Evolutionary conservation across 2,329 filamentous ascomycete species (phyloP), one percentile per base, ranked within the genome.

Genomic region (Aspergillus bombycis): DNA sequence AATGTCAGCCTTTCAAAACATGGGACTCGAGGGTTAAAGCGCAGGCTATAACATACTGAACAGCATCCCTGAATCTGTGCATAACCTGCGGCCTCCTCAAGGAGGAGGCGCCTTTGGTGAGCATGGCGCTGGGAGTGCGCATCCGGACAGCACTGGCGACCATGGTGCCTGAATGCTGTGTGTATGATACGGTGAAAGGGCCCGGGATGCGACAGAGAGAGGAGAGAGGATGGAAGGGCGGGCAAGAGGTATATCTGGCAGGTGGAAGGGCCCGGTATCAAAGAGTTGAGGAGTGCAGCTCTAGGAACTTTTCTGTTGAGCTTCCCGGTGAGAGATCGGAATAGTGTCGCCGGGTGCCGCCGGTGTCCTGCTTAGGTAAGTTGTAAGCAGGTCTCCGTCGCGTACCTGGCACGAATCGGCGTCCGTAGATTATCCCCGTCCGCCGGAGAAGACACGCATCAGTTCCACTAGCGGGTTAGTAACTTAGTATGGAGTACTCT

Each of bases 91-190:
- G 78, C 69, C 79, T 78, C 71, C 81, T 80, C 74, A 84, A 75
- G 68, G 79, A 73, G 62, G 72, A 74, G 69, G 77, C 72, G 62
- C 77, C 76, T 68, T 77, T 78, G 66, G 74, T 74, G 64, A 80
- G 72, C 72, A 80, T 78, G 67, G 79, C 78, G 71, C 77, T 77
- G 67, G 78, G 76, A 63, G 75, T 77, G 72, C 80, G 79, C 76
- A 81, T 80, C 69, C 81, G 76, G 67, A 81, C 75, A 72, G 75
- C 77, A 72, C 78, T 77, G 73, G 85, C 84, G 77, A 85, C 84
- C 85, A 87, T 88, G 76, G 79, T 82, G 78, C 72, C 68, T 58
- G 67, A 69, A 69, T 73, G 71, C 72, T 72, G 70, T 61, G 64
- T 67, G 55, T 67, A 62, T 68, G 54, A 68, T 65, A 63, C 62